Evolutionary conservation across 768 basidiomycete species (phyloP).

Genomic region (Mycena maculata): DNA sequence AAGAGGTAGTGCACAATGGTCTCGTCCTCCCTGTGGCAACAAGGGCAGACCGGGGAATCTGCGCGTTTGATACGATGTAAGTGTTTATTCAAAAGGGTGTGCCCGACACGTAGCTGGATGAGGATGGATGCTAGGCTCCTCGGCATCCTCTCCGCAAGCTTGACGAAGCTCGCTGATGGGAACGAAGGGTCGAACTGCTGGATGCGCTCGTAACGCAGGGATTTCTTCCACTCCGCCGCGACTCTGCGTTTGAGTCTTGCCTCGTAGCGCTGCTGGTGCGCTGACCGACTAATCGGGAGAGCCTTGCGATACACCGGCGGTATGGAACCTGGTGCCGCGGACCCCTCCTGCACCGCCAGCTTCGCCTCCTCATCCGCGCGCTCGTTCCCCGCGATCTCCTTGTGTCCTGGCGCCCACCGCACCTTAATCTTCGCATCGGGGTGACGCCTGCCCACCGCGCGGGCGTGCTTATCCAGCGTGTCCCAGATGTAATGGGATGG

Average conservation of each 20-base stretch:
- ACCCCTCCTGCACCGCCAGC: conserved; percentile 15
- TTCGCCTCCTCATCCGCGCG: conserved; percentile 35
- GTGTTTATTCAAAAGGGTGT: conserved; percentile 42
- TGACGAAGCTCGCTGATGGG: not conserved
- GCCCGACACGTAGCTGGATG: conserved; percentile 47
- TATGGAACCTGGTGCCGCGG: not conserved
- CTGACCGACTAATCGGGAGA: not conserved
- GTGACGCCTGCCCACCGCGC: not conserved
- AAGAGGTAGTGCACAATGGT: conserved; percentile 33
- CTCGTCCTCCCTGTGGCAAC: conserved; percentile 34
- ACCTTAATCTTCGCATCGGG: conserved; percentile 14
- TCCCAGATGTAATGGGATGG: conserved; percentile 13
- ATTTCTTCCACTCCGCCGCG: not conserved
- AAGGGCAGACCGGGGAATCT: conserved; percentile 23
- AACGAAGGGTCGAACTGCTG: conserved; percentile 12
- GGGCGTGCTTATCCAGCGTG: not conserved
- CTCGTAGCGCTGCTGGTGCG: not conserved
- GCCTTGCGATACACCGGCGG: too few species aligned
- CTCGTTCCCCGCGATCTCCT: conserved; percentile 36
- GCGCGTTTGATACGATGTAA: conserved; percentile 40
- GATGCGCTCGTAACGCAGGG: not conserved
- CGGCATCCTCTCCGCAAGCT: not conserved
- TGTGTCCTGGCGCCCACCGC: conserved; percentile 37
- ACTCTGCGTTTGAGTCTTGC: conserved; percentile 2
- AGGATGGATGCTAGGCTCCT: too few species aligned